These are phyloP conservation scores for Magnaporthiopsis incrustans DNA, from an alignment of 2,329 filamentous ascomycete species.

Conservation along the genomic window DNA sequence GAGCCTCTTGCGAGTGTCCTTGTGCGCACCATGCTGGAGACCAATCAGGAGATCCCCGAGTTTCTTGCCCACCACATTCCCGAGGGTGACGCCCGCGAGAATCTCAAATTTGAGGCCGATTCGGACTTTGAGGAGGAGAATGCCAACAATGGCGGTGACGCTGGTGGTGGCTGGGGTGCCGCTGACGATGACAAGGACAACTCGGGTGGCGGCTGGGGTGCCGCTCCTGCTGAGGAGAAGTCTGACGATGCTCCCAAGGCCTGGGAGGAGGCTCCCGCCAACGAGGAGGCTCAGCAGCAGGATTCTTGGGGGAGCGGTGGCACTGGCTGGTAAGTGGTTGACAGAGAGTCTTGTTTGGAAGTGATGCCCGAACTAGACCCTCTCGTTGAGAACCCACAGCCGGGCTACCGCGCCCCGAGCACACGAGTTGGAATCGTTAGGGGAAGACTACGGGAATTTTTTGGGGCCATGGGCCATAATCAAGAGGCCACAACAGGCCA, in stretches of 20 bases:
- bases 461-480: no score
- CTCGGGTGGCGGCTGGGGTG: background rate
- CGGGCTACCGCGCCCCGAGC: background rate
- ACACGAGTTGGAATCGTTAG: background rate
- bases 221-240: background rate
- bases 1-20: constrained; percentile 64
- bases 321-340: background rate
- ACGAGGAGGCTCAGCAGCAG: background rate
- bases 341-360: background rate
- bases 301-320: background rate
- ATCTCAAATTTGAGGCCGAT: constrained; percentile 48
- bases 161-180: constrained; percentile 19
- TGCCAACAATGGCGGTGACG: constrained; percentile 20
- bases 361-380: background rate
- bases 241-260: background rate
- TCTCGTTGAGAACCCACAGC: background rate
- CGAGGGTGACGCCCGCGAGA: constrained; percentile 37
- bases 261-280: background rate
- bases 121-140: constrained; percentile 39
- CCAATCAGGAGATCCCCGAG: constrained; percentile 68
- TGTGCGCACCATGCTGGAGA: constrained; percentile 76
- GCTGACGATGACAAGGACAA: background rate
- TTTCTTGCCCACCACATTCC: constrained; percentile 64
- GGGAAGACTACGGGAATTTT: background rate
- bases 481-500: no score